phyloP scores from a whole-genome alignment of 1,139 yeast species.

The Magnusiomyces fungicola region DNA sequence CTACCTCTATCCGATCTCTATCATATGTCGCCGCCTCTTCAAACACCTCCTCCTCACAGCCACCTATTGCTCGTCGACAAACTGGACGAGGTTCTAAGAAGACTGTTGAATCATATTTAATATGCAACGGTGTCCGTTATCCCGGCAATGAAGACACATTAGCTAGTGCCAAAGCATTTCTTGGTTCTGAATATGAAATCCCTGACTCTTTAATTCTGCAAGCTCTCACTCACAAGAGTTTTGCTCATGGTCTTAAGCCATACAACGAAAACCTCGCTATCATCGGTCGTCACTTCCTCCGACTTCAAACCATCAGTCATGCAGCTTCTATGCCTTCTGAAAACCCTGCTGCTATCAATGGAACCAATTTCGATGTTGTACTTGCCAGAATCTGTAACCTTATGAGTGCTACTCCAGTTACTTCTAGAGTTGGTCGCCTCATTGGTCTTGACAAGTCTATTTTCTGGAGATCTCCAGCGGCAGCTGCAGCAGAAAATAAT shows the following conservation, averaged over 20 bases:
- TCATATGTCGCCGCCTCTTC: constrained; percentile 32
- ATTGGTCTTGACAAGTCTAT: constrained; percentile 38
- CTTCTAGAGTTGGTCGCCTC: constrained; percentile 39
- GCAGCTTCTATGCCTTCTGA: constrained; percentile 36
- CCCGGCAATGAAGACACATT: constrained; percentile 47
- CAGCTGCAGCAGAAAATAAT: constrained; percentile 12
- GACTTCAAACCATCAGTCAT: constrained; percentile 49
- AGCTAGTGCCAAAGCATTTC: constrained; percentile 41
- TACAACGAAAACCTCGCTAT: constrained; percentile 78
- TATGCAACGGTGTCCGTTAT: constrained; percentile 53
- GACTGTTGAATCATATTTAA: constrained; percentile 61
- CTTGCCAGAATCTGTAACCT: constrained; percentile 25
- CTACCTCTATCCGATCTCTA: constrained; percentile 19
- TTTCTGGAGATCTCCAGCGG: constrained; percentile 53
- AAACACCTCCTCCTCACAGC: neutral
- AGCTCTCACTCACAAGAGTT: constrained; percentile 84
- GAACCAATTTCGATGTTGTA: constrained; percentile 49
- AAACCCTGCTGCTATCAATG: constrained; percentile 41
- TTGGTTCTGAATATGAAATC: constrained; percentile 43
- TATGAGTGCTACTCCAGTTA: constrained; percentile 26
- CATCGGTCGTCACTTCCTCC: constrained; percentile 68
- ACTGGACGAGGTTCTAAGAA: constrained; percentile 51
- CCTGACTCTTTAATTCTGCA: constrained; percentile 52
- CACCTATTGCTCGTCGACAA: neutral
- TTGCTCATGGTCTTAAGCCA: constrained; percentile 84